Evolutionary conservation across 768 basidiomycete species (phyloP).

Genomic region (Collybiopsis confluens): DNA sequence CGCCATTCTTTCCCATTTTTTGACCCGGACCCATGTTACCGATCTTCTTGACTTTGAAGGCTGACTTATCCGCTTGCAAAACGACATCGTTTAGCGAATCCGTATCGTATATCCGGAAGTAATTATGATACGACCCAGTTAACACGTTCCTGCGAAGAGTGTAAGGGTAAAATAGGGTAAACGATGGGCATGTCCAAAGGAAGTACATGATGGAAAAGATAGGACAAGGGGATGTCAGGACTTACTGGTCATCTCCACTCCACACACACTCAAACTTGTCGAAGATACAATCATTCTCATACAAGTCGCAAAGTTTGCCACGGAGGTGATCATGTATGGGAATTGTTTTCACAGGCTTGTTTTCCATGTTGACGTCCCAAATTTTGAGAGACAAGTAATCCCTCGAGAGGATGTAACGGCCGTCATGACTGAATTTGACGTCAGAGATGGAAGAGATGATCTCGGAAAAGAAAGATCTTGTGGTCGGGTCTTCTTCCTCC

Average conservation of each 20-base stretch:
- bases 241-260: conserved; percentile 93
- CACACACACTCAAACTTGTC: conserved; percentile 99
- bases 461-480: conserved; percentile 98
- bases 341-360: conserved; percentile 92
- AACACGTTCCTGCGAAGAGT: conserved; percentile 76
- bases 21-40: conserved; percentile 77
- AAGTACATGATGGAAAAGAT: conserved; percentile 7
- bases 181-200: too few species aligned
- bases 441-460: conserved; percentile 99
- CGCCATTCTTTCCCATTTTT: conserved; percentile 75
- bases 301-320: conserved; percentile 95
- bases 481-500: conserved; percentile 96
- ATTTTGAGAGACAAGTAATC: conserved; percentile 98
- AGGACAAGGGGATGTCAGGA: conserved; percentile 23
- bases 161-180: neutral
- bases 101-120: conserved; percentile 98
- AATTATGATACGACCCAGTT: conserved; percentile 99
- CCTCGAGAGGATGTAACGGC: conserved; percentile 92
- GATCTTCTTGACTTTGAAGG: conserved; percentile 99
- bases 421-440: conserved; percentile 98
- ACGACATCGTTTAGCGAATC: conserved; percentile 86
- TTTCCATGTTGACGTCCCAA: conserved; percentile 99
- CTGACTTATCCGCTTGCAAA: conserved; percentile 97
- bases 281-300: conserved; percentile 99
- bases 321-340: conserved; percentile 97